These are phyloP conservation scores for Amphirosellinia nigrospora DNA, from an alignment of 495 filamentous ascomycete genomes.

Conservation along the genomic window DNA sequence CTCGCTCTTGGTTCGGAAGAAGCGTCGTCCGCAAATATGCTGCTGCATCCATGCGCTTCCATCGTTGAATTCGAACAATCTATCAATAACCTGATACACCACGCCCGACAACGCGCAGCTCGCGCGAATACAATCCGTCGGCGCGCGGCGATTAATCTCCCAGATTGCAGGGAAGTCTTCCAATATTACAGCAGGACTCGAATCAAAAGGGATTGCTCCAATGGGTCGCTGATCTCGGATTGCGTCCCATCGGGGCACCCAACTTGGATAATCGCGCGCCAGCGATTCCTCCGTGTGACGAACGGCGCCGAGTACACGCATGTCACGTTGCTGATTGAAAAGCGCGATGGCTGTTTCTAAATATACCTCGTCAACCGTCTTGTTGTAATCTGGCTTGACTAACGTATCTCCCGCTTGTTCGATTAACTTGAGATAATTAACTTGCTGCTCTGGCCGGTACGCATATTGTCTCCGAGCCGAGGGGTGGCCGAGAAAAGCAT, in stretches of 20 bases:
- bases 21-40: background rate
- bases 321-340: background rate
- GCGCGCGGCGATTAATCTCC: background rate
- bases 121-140: background rate
- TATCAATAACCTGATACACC: conserved; percentile 1
- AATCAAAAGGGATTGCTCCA: background rate
- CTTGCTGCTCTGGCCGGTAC: background rate
- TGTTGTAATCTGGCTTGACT: background rate
- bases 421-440: background rate
- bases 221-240: background rate
- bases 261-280: background rate
- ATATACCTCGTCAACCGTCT: background rate
- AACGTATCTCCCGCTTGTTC: background rate
- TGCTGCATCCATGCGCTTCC: background rate
- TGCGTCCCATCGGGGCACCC: background rate
- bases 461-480: background rate
- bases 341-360: background rate
- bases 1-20: background rate
- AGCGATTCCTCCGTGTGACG: background rate
- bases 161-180: background rate
- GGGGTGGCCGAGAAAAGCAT: background rate
- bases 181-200: background rate
- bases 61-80: background rate
- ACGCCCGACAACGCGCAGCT: background rate
- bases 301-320: conserved; percentile 1